A percentile compares a stretch with the other conserved stretches of the same genome.
These are phyloP conservation scores for Camillea tinctor DNA, from an alignment of 2,329 filamentous ascomycete genomes.

Conservation along the genomic window DNA sequence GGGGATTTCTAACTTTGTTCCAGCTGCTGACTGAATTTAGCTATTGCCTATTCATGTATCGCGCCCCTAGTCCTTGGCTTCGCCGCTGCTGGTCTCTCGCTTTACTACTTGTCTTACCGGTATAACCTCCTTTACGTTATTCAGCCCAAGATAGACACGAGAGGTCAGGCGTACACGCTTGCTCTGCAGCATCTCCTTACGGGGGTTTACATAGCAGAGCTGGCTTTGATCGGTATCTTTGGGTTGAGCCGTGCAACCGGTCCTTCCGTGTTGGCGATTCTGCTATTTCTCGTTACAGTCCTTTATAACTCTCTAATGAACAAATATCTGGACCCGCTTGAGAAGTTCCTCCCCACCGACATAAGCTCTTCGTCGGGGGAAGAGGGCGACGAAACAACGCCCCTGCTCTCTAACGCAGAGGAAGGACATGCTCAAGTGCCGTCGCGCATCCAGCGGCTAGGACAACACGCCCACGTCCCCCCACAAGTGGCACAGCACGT, in stretches of 20 bases:
- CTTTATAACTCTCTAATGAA: constrained; percentile 55
- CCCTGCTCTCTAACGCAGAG: constrained; percentile 27
- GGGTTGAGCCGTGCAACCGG: constrained; percentile 56
- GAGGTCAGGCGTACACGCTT: constrained; percentile 68
- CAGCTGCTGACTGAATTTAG: constrained; percentile 16
- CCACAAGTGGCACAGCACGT: constrained; percentile 17
- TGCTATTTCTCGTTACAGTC: constrained; percentile 59
- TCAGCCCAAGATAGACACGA: constrained; percentile 68
- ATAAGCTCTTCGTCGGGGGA: constrained; percentile 13
- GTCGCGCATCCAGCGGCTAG: constrained; percentile 24
- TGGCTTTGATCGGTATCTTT: constrained; percentile 70
- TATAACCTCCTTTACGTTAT: constrained; percentile 75
- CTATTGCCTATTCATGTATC: constrained; percentile 71
- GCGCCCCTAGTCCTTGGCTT: constrained; percentile 72
- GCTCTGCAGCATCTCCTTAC: constrained; percentile 71
- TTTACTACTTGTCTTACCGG: constrained; percentile 74
- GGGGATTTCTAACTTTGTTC: neutral
- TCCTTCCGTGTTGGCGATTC: constrained; percentile 60
- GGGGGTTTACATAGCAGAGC: constrained; percentile 67
- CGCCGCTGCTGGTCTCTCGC: constrained; percentile 62
- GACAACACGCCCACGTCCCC: constrained; percentile 19
- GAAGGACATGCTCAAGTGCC: constrained; percentile 20
- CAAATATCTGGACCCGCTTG: constrained; percentile 30
- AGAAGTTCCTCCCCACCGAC: constrained; percentile 28
- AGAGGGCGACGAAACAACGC: constrained; percentile 22